These are phyloP conservation scores for Trifolium fragiferum DNA, from an alignment of 306 rosid species.

Conservation along the genomic window DNA sequence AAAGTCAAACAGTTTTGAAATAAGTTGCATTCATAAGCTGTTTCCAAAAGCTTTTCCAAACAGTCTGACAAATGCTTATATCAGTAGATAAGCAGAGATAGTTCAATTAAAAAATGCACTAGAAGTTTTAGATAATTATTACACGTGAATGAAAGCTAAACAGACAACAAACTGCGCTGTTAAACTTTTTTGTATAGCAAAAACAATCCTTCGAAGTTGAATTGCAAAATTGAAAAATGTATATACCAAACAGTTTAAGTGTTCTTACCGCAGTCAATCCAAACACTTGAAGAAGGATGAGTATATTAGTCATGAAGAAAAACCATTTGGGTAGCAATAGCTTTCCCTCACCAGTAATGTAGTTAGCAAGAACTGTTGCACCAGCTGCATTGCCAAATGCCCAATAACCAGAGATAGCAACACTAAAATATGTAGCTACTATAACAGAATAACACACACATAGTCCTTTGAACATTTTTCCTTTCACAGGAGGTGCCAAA, in stretches of 20 bases:
- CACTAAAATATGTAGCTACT: conserved; percentile 55
- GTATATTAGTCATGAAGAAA: conserved; percentile 66
- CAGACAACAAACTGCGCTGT: too few species aligned
- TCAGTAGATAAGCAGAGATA: too few species aligned
- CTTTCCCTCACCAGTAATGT: conserved; percentile 26
- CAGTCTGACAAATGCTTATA: background rate
- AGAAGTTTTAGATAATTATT: too few species aligned
- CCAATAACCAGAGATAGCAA: conserved; percentile 86
- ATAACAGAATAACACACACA: conserved; percentile 72
- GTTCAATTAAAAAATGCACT: background rate
- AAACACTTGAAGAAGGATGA: conserved; percentile 64
- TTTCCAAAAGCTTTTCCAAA: background rate
- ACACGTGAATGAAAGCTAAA: too few species aligned
- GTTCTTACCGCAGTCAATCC: conserved; percentile 69
- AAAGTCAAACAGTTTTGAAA: too few species aligned
- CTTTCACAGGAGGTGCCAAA: conserved; percentile 73
- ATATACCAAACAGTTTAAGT: background rate
- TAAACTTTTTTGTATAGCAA: too few species aligned
- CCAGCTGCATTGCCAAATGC: conserved; percentile 71
- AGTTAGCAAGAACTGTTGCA: conserved; percentile 61
- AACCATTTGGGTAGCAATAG: conserved; percentile 72
- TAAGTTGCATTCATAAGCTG: too few species aligned
- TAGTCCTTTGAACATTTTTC: conserved; percentile 84
- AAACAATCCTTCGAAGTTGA: background rate
- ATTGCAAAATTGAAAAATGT: conserved; percentile 24